Base-by-base conservation (phyloP, 2,329 filamentous ascomycete genomes). In the Conoideocrella luteorostrata region DNA sequence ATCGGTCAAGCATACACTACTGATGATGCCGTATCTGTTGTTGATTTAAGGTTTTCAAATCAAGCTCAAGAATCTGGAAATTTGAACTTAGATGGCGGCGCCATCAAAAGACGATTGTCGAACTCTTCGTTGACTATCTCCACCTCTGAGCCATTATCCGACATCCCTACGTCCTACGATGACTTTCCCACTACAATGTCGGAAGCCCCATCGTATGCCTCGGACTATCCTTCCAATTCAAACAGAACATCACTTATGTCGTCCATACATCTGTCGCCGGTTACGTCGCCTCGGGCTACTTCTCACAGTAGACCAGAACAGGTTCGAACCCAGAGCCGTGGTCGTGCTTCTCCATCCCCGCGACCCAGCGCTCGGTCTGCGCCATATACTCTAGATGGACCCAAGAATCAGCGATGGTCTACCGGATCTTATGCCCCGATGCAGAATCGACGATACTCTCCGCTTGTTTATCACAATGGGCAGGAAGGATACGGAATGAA, bases 121-220 rank as follows among this genome's bases (percentile, higher is more conserved):
- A 82, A 82, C 38, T 86, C 84, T 3, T 86, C 84, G 1, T 85
- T 86, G 56, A 84, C 82, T 30, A 75, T 87, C 65, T 87, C 84
- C 13, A 86, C 77, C 1, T 75, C 75, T 33, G 75, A 81, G 18
- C 72, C 72, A 18, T 67, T 84, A 33, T 83, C 81, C 5, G 83
- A 87, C 53, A 78, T 86, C 60, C 74, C 80, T 39, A 80, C 80
- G 38, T 80, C 80, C 4, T 86, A 84, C 57, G 83, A 88, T 45
- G 83, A 88, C 50, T 78, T 84, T 56, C 81, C 83, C 13, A 69
- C 82, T 20, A 71, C 77, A 18, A 62, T 82, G 45, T 84, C 82
- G 7, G 82, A 87, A 50, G 78, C 80, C 29, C 76, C 80, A 24
- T 84, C 82, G 11, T 84, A 83, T 61, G 70, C 66, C 51, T 80